These are phyloP conservation scores for Globisporangium perplexum DNA, from an alignment of 352 stramenopile species.

Conservation along the genomic window DNA sequence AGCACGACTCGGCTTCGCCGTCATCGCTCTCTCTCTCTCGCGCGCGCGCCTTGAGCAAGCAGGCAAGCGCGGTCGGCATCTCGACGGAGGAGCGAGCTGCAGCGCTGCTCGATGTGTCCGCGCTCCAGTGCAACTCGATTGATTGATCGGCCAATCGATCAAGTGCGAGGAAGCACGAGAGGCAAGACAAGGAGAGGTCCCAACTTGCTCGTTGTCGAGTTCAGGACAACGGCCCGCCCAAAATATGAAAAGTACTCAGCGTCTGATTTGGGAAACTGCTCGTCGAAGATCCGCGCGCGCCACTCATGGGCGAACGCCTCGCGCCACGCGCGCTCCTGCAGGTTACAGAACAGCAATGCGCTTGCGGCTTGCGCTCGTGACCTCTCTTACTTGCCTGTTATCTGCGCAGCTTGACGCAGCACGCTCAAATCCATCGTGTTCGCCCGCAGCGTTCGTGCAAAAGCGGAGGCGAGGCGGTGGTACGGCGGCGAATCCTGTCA, in stretches of 20 bases:
- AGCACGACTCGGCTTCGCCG: no score
- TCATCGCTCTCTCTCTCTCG: no score
- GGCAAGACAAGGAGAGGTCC: background rate
- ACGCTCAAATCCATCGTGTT: background rate
- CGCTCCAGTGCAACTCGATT: background rate
- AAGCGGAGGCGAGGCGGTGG: background rate
- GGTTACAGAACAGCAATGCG: background rate
- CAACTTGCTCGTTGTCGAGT: background rate
- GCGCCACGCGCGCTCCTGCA: background rate
- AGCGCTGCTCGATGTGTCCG: no score
- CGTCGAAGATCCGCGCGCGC: background rate
- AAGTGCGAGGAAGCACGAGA: background rate
- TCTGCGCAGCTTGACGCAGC: background rate
- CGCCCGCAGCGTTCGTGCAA: background rate
- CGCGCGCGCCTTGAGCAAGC: no score
- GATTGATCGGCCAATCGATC: background rate
- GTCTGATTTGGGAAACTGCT: slow-evolving; percentile 8
- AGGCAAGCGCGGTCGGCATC: background rate
- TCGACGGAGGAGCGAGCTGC: background rate
- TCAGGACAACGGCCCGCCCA: slow-evolving; percentile 4
- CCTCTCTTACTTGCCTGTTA: background rate
- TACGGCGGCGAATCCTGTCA: background rate
- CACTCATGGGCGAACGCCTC: background rate
- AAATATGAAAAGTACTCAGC: slow-evolving; percentile 5
- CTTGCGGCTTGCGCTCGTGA: background rate